phyloP scores from a whole-genome alignment of 2,329 filamentous ascomycete genomes.

The Rachicladosporium sp. region DNA sequence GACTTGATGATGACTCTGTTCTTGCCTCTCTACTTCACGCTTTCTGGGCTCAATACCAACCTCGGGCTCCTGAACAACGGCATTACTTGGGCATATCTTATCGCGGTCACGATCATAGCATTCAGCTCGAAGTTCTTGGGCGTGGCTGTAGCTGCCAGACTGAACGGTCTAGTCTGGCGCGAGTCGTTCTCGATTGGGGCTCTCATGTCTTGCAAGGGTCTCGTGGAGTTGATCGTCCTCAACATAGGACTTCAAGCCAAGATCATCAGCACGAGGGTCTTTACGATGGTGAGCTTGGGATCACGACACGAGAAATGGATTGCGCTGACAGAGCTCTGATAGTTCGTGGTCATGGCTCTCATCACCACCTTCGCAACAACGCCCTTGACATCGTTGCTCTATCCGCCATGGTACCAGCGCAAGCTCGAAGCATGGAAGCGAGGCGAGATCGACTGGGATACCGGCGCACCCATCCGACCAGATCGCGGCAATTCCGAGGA shows the following conservation, averaged over 20 bases:
- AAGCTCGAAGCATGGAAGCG: constrained; percentile 64
- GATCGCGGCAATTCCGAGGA: constrained; percentile 14
- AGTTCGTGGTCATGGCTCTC: constrained; percentile 82
- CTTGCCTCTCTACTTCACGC: constrained; percentile 77
- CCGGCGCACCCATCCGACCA: constrained; percentile 35
- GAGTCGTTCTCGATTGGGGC: constrained; percentile 75
- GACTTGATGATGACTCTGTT: constrained; percentile 73
- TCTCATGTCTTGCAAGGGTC: constrained; percentile 87
- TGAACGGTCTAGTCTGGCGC: constrained; percentile 68
- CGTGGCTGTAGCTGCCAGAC: constrained; percentile 60
- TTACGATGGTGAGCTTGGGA: constrained; percentile 47
- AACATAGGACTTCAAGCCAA: constrained; percentile 70
- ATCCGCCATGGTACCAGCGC: constrained; percentile 63
- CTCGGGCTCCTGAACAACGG: constrained; percentile 67
- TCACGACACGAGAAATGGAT: too few relatives aligned
- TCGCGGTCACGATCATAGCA: constrained; percentile 66
- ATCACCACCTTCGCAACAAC: constrained; percentile 77
- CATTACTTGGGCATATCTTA: constrained; percentile 73
- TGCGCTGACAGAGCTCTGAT: too few relatives aligned
- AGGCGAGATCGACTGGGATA: constrained; percentile 85
- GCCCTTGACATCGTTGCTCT: constrained; percentile 59
- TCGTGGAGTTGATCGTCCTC: constrained; percentile 81
- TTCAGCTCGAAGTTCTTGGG: constrained; percentile 74
- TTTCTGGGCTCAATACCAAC: constrained; percentile 76
- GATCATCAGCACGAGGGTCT: constrained; percentile 67